Base-by-base conservation (phyloP, 2,329 filamentous ascomycete species). In the Stemphylium lycopersici region DNA sequence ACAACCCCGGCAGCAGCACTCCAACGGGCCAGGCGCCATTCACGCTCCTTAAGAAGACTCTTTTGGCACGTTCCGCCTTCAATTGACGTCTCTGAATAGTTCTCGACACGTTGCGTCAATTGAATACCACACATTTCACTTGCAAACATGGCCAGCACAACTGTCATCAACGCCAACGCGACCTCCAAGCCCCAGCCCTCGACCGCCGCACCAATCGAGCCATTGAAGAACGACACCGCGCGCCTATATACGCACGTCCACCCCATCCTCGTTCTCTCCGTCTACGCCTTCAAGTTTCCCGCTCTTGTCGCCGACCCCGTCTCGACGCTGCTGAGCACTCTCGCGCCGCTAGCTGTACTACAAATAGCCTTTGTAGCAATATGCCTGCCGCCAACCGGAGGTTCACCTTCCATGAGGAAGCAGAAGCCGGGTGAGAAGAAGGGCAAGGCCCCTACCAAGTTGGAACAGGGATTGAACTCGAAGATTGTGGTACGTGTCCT, bases 271-370 rank as follows among this genome's bases (percentile, higher is more conserved):
- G 80, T 96, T 26, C 81, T 90, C 26, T 82, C 81, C 8, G 76
- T 89, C 32, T 87, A 89, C 69, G 81, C 83, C 40, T 69, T 84
- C 59, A 83, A 83, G 34, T 93, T 96, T 75, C 72, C 78, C 32
- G 77, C 81, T 15, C 80, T 96, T 22, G 89, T 96, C 24, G 79
- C 81, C 13, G 84, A 93, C 61, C 90, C 92, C 0, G 83, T 88
- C 2, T 76, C 81, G 13, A 83, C 87, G 6, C 81, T 96, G 33
- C 74, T 83, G 12, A 81, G 72, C 26, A 79, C 87, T 2, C 77
- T 93, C 2, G 81, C 87, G 0, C 82, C 85, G 11, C 79, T 93
- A 12, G 83, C 84, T 3, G 75, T 81, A 4, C 71, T 91, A 3
- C 92, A 96, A 73, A 78, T 81, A 8, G 68, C 75, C 13, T 88